Evolutionary conservation across 2,329 filamentous ascomycete genomes (phyloP).

Genomic region (Ascochyta fabae): DNA sequence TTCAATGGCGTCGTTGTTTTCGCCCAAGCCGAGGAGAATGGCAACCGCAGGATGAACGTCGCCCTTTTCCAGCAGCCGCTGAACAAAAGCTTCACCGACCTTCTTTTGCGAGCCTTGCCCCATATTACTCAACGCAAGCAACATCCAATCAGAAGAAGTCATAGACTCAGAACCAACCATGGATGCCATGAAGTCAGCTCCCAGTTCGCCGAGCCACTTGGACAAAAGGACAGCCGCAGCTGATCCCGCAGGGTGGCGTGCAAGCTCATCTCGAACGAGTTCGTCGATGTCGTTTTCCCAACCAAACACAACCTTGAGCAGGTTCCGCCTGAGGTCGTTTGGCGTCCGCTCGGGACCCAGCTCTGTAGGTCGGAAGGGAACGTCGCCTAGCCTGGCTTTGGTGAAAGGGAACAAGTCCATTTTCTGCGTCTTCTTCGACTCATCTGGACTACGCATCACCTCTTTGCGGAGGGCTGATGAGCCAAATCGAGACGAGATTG

Average conservation of each 20-base stretch:
- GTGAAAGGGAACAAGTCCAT: conserved; percentile 88
- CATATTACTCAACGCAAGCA: conserved; percentile 88
- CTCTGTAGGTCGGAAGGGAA: conserved; percentile 77
- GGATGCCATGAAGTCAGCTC: conserved; percentile 79
- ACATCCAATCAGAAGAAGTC: conserved; percentile 96
- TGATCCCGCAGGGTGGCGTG: conserved; percentile 74
- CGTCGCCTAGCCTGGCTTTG: conserved; percentile 78
- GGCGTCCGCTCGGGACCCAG: conserved; percentile 55
- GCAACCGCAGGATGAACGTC: conserved; percentile 92
- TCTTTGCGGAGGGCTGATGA: conserved; percentile 82
- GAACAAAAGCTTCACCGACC: conserved; percentile 87
- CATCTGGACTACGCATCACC: conserved; percentile 77
- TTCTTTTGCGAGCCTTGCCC: conserved; percentile 80
- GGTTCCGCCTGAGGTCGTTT: conserved; percentile 84
- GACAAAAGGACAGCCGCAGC: conserved; percentile 81
- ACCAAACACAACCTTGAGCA: conserved; percentile 93
- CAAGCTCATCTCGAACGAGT: conserved; percentile 83
- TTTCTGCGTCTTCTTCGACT: conserved; percentile 62
- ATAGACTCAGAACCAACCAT: conserved; percentile 80
- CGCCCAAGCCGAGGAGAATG: conserved; percentile 89
- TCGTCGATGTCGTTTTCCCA: conserved; percentile 87
- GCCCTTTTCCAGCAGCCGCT: conserved; percentile 84
- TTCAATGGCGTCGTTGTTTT: conserved; percentile 93
- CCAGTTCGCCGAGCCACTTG: conserved; percentile 90
- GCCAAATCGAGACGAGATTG: conserved; percentile 53